These are phyloP conservation scores for Gossypium turneri DNA, from an alignment of 345 rosid genomes.

Conservation along the genomic window DNA sequence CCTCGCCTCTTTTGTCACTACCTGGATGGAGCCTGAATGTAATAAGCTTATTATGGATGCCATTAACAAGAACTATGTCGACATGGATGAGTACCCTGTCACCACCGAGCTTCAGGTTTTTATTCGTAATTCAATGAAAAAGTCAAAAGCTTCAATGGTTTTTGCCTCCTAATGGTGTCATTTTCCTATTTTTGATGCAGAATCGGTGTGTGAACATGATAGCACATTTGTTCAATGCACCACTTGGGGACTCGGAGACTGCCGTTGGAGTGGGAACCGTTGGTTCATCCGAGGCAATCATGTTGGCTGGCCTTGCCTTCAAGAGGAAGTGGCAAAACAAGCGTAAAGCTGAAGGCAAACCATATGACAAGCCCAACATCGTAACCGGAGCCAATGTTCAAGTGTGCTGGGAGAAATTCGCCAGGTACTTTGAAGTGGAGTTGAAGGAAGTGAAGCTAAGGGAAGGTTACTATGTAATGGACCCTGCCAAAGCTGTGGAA, in stretches of 20 bases:
- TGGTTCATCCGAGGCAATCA: slow-evolving; percentile 94
- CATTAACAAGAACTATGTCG: slow-evolving; percentile 87
- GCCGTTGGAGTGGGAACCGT: slow-evolving; percentile 93
- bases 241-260: slow-evolving; percentile 59
- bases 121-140: background rate
- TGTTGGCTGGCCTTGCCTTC: slow-evolving; percentile 91
- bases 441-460: slow-evolving; percentile 36
- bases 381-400: slow-evolving; percentile 7
- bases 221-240: slow-evolving; percentile 87
- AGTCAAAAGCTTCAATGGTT: background rate
- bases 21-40: slow-evolving; percentile 98
- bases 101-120: slow-evolving; percentile 85
- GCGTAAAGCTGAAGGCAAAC: slow-evolving; percentile 75
- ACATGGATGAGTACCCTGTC: slow-evolving; percentile 96
- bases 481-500: slow-evolving; percentile 83
- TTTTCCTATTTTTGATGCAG: slow-evolving; percentile 30
- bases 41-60: slow-evolving; percentile 88
- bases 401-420: slow-evolving; percentile 94
- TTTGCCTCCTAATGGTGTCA: background rate
- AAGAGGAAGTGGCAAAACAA: slow-evolving; percentile 93
- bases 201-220: slow-evolving; percentile 95
- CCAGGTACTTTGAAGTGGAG: slow-evolving; percentile 89
- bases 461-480: slow-evolving; percentile 88
- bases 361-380: slow-evolving; percentile 31
- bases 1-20: slow-evolving; percentile 85